phyloP scores from a whole-genome alignment of 495 filamentous ascomycete species.

The Neurospora sp. region DNA sequence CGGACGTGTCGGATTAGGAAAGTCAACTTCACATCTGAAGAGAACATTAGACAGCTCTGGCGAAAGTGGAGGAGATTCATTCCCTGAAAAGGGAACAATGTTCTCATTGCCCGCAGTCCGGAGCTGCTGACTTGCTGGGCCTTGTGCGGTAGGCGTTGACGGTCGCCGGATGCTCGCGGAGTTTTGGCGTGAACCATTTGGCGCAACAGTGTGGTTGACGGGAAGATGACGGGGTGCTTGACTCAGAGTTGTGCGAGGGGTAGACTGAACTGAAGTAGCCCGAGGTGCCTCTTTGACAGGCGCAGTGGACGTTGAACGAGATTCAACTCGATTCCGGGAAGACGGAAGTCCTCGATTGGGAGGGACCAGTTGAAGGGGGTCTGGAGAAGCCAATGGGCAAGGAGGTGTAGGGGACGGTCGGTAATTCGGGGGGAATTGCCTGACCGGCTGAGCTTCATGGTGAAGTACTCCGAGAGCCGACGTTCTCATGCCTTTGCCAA shows the following conservation, averaged over 20 bases:
- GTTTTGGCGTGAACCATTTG: background rate
- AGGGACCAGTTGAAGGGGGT: background rate
- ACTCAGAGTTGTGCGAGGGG: background rate
- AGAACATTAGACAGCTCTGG: background rate
- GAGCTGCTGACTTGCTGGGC: background rate
- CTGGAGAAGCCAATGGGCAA: background rate
- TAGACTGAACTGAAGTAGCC: background rate
- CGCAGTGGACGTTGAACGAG: background rate
- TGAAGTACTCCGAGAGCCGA: background rate
- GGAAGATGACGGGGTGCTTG: background rate
- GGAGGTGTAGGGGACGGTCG: background rate
- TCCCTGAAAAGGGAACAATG: background rate
- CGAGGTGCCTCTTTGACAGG: background rate
- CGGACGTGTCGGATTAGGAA: background rate
- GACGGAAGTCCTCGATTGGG: background rate
- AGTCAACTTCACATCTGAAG: background rate
- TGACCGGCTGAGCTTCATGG: background rate
- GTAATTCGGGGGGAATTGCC: background rate
- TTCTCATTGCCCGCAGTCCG: background rate
- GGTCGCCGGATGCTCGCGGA: background rate
- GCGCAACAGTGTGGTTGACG: background rate
- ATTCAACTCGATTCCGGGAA: background rate
- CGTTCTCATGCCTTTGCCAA: background rate
- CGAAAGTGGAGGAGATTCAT: background rate
- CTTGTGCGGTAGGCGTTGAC: background rate